Evolutionary conservation across 768 basidiomycete species (phyloP).

Genomic region (Rhodotorula babjevae): DNA sequence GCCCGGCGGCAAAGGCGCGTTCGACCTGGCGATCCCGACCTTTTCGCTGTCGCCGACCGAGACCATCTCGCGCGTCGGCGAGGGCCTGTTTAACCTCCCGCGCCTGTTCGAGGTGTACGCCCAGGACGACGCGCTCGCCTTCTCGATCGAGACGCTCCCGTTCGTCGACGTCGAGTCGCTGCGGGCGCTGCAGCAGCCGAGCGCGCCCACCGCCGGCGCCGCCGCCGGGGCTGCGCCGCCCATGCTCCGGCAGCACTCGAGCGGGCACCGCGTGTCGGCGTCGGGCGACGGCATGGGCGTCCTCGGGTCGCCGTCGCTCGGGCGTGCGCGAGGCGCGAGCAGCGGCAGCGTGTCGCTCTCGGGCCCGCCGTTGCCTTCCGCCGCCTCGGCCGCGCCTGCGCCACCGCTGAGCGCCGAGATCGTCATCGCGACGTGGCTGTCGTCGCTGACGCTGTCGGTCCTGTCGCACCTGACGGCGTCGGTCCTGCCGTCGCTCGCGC

Average conservation of each 20-base stretch:
- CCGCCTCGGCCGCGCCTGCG: background rate
- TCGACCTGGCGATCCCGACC: slow-evolving; percentile 66
- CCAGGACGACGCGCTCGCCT: slow-evolving; percentile 75
- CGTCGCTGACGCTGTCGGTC: slow-evolving; percentile 77
- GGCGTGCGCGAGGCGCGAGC: slow-evolving; percentile 42
- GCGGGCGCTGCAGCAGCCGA: slow-evolving; percentile 6
- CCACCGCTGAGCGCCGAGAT: slow-evolving; percentile 61
- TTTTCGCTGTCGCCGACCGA: slow-evolving; percentile 92
- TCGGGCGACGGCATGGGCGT: slow-evolving; percentile 18
- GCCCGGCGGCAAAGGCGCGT: slow-evolving; percentile 53
- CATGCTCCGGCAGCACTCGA: slow-evolving; percentile 1
- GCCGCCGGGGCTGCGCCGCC: background rate
- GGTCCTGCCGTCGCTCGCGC: slow-evolving; percentile 66
- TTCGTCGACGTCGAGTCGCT: slow-evolving; percentile 57
- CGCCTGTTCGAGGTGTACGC: slow-evolving; percentile 90
- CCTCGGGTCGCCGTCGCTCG: slow-evolving; percentile 50
- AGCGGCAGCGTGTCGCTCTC: background rate
- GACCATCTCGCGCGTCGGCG: slow-evolving; percentile 78
- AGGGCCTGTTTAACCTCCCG: slow-evolving; percentile 89
- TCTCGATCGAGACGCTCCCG: slow-evolving; percentile 77
- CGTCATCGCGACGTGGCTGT: slow-evolving; percentile 85
- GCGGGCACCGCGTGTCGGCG: background rate
- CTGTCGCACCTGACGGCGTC: slow-evolving; percentile 65
- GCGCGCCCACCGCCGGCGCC: background rate
- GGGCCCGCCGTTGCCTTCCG: slow-evolving; percentile 15